Conservation (phyloP, 495 filamentous ascomycete species). For the Bacidia rubella region DNA sequence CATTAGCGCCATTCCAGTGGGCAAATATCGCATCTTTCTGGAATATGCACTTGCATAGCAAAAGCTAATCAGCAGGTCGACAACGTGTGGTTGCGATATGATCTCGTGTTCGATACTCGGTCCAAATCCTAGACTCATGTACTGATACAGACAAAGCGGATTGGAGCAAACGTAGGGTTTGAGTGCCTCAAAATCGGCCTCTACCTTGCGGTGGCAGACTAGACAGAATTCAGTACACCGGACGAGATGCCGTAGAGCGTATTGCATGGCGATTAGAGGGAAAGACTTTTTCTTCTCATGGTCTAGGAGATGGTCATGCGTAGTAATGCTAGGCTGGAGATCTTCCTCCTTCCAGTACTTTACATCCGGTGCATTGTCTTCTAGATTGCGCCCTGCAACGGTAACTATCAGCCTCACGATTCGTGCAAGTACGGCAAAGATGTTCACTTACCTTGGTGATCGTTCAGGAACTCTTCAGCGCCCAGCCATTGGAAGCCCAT, state of each 20-base stretch:
- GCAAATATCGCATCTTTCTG: constrained; percentile 43
- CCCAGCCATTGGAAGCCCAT: constrained; percentile 50
- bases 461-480: constrained; percentile 48
- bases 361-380: constrained; percentile 22
- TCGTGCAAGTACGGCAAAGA: too few species aligned
- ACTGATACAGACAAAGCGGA: constrained; percentile 76
- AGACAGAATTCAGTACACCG: constrained; percentile 81
- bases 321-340: constrained; percentile 27
- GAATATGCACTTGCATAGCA: constrained; percentile 49
- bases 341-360: constrained; percentile 23
- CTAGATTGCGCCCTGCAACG: constrained; percentile 15
- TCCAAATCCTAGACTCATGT: constrained; percentile 78
- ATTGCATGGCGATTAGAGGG: constrained; percentile 68
- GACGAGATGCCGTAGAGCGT: constrained; percentile 63
- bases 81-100: constrained; percentile 62
- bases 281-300: constrained; percentile 34
- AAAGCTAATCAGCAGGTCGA: constrained; percentile 76
- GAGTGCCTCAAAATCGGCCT: constrained; percentile 66
- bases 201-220: constrained; percentile 63
- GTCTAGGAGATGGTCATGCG: constrained; percentile 38
- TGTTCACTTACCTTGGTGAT: constrained; percentile 24
- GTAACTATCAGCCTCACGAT: neutral
- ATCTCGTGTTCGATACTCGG: constrained; percentile 80
- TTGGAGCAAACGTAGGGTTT: constrained; percentile 83
- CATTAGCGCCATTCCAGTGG: constrained; percentile 51